These are phyloP conservation scores for Aspergillus ochraceus DNA, from an alignment of 2,329 filamentous ascomycete species.

Conservation along the genomic window DNA sequence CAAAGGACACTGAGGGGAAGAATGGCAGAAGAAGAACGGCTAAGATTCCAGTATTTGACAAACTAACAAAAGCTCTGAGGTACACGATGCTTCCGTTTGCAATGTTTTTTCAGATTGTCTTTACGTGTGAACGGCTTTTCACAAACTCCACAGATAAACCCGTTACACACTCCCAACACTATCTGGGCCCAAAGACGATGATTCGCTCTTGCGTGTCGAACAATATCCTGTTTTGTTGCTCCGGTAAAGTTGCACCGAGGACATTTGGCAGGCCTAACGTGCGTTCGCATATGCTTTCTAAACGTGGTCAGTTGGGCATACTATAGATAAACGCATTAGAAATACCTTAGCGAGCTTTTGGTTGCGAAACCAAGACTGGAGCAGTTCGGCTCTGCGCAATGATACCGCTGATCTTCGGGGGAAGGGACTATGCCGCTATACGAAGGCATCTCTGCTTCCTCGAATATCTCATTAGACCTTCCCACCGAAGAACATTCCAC, in stretches of 20 bases:
- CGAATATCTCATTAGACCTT: conserved; percentile 4
- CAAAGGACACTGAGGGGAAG: no score
- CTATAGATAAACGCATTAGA: not conserved
- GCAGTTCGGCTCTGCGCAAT: conserved; percentile 1
- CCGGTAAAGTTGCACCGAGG: conserved; percentile 1
- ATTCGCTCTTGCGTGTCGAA: conserved; percentile 5
- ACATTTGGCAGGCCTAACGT: conserved; percentile 11
- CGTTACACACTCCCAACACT: not conserved
- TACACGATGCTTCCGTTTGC: conserved; percentile 4
- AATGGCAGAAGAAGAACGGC: not conserved
- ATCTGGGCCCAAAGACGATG: conserved; percentile 5
- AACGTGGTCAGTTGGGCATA: conserved; percentile 1
- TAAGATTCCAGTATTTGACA: not conserved
- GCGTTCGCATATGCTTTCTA: conserved; percentile 12
- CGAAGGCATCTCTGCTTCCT: conserved; percentile 9
- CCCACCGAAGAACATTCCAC: not conserved
- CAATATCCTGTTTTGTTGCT: conserved; percentile 7
- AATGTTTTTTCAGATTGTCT: conserved; percentile 10
- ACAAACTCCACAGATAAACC: conserved; percentile 8
- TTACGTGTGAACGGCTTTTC: conserved; percentile 7
- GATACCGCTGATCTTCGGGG: conserved; percentile 1
- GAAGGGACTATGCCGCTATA: conserved; percentile 7
- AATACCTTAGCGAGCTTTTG: conserved; percentile 1
- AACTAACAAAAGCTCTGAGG: not conserved
- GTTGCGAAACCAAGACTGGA: not conserved